phyloP scores from a whole-genome alignment of 108 stramenopile species.

The Ochromonas danica region DNA sequence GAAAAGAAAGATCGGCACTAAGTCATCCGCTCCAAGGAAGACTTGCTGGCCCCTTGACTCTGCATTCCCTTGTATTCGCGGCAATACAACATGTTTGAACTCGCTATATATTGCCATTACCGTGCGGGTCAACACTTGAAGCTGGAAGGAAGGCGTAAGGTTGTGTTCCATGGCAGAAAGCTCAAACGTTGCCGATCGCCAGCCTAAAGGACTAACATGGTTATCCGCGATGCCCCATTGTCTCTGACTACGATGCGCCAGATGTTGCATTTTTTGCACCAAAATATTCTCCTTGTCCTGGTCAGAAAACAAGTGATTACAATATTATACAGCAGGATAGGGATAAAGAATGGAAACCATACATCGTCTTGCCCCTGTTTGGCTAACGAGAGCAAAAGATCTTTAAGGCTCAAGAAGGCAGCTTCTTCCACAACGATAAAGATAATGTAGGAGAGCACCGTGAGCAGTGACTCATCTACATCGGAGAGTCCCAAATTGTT shows the following conservation, averaged over 20 bases:
- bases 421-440: conserved; percentile 28
- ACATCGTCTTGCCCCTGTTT: no score
- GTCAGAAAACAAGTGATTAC: background rate
- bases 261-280: background rate
- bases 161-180: conserved; percentile 21
- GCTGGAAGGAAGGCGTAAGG: conserved; percentile 27
- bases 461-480: background rate
- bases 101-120: background rate
- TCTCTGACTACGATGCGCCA: background rate
- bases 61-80: background rate
- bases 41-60: background rate
- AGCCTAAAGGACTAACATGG: background rate
- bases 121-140: conserved; percentile 22
- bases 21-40: conserved; percentile 16
- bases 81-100: conserved; percentile 9
- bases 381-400: no score
- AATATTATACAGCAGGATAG: no score
- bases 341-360: no score
- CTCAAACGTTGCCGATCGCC: conserved; percentile 24
- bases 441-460: background rate
- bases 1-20: conserved; percentile 30
- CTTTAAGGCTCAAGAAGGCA: background rate
- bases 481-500: background rate
- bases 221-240: conserved; percentile 12
- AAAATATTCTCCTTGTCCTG: background rate